phyloP scores from a whole-genome alignment of 2,329 filamentous ascomycete genomes.

The Coniochaeta sp. region DNA sequence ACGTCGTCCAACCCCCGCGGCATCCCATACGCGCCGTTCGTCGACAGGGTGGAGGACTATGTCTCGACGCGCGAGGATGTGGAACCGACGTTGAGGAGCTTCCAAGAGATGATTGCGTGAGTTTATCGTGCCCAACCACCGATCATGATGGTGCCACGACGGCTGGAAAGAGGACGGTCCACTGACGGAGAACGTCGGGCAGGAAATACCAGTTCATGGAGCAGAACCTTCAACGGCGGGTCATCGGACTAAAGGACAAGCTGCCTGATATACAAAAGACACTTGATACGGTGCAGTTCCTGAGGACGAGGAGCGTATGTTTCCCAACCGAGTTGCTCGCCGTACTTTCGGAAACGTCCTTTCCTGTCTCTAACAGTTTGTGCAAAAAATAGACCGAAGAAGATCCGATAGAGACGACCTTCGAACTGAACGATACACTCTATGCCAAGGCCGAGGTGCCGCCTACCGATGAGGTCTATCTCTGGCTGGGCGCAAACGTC shows the following conservation, averaged over 20 bases:
- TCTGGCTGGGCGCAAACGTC: constrained; percentile 98
- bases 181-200: background rate
- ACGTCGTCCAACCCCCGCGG: constrained; percentile 69
- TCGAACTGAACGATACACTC: constrained; percentile 93
- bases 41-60: constrained; percentile 86
- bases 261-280: constrained; percentile 97
- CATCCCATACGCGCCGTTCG: constrained; percentile 77
- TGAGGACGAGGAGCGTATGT: constrained; percentile 66
- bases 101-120: constrained; percentile 92
- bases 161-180: background rate
- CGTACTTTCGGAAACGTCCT: background rate
- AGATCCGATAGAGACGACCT: constrained; percentile 81
- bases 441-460: constrained; percentile 82
- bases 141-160: too few relatives aligned
- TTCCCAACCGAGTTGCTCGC: background rate
- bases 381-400: constrained; percentile 30
- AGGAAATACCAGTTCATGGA: constrained; percentile 99
- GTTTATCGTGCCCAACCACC: constrained; percentile 16
- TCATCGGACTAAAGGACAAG: constrained; percentile 80
- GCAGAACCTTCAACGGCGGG: constrained; percentile 78
- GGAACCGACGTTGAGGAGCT: constrained; percentile 71
- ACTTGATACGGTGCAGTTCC: constrained; percentile 79
- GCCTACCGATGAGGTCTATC: constrained; percentile 82
- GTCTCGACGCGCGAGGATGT: constrained; percentile 71
- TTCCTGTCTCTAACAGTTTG: background rate